Percentiles rank a stretch among this genome's conserved stretches.
phyloP scores from a whole-genome alignment of 1,284 basidiomycete genomes.

The Fomitopsis betulina region DNA sequence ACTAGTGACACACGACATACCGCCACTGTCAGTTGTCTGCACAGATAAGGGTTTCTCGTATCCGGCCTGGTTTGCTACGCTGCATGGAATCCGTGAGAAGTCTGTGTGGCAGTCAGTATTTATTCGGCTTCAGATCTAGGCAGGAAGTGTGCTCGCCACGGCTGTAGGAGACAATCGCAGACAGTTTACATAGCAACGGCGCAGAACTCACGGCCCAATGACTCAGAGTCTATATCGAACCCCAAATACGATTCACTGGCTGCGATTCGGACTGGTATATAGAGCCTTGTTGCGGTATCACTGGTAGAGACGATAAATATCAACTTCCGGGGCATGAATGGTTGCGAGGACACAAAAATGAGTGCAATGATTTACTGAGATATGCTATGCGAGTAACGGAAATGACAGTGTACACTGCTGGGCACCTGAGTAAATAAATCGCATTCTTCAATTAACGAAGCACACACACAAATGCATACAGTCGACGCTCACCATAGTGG shows the following conservation, averaged over 20 bases:
- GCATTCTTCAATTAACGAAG: background rate
- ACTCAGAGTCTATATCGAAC: no score
- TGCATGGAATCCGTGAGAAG: background rate
- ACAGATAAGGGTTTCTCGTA: no score
- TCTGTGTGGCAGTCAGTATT: background rate
- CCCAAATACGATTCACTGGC: no score
- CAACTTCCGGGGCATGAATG: background rate
- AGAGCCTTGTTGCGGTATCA: background rate
- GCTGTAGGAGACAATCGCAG: background rate
- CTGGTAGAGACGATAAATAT: background rate
- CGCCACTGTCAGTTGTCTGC: background rate
- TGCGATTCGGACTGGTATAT: background rate
- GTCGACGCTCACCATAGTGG: background rate
- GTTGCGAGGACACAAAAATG: background rate
- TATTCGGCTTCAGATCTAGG: background rate
- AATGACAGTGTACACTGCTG: conserved; percentile 3
- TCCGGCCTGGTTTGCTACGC: background rate
- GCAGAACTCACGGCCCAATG: no score
- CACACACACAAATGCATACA: background rate
- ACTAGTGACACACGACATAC: background rate
- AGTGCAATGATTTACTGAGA: background rate
- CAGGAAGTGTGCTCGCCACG: background rate
- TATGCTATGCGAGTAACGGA: conserved; percentile 1
- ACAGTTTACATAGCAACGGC: background rate
- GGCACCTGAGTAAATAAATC: background rate